Evolutionary conservation across 352 stramenopile species (phyloP), one percentile per base, ranked within the genome.

Genomic region (Pythium aristosporum): DNA sequence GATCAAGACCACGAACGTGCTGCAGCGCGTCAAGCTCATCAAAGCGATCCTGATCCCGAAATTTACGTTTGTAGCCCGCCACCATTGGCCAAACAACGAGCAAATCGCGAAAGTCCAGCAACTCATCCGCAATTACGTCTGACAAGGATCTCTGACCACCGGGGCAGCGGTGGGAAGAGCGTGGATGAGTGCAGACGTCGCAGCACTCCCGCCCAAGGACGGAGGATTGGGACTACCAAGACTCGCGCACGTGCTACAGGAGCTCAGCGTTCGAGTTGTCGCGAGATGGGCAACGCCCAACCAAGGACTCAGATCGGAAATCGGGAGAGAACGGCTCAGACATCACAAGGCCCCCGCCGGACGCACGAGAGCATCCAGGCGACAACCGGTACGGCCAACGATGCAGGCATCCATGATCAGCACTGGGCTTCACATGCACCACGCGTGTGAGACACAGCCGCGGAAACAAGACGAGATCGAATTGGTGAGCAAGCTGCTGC

Each of bases 1-100:
- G n/a, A n/a, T 55, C 8, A 63, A 68, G 21, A 68, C 62, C 2
- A 63, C 53, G 12, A 51, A 68, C 30, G 54, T 48, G 6, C n/a
- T 59, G 0, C 62, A 68, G 23, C 62, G 54, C 3, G 39, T 54
- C 2, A 30, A 63, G 23, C 28, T 68, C 5, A 25, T 34, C 1
- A 23, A 30, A 2, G 54, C 54, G 1, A 51, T 68, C 21, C 0
- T 59, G 1, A 5, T 68, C 0, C 62, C 62, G 3, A 68, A 68
- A 46, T 48, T 63, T 10, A 37, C 47, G 0, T 68, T 57, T 20
- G 47, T 68, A 8, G 53, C 46, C 0, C 34, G 54, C 0, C 62
- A 68, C 47, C 25, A 37, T 12, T 53, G 47, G 47, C 47, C 47
- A 12, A 53, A 8, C 47, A n/a, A 10, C 5, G 10, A 36, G 6